phyloP scores from a whole-genome alignment of 192 early-diverging fungal species.

The Coemansia reversa region DNA sequence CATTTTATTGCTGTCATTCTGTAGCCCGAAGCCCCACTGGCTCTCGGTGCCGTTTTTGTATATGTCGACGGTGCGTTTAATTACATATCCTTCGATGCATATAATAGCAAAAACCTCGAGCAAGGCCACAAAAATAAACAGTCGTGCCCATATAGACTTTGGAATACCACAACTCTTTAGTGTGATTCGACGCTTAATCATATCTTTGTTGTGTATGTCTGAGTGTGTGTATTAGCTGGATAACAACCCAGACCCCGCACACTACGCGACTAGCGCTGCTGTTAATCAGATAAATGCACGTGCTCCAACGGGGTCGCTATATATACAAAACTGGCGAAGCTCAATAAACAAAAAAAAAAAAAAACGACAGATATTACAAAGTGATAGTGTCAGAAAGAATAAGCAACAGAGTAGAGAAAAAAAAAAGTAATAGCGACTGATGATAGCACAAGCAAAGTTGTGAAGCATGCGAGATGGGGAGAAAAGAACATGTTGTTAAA shows the following conservation, averaged over 20 bases:
- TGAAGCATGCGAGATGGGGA: no score
- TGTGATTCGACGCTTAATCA: constrained; percentile 23
- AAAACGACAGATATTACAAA: no score
- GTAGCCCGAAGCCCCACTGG: constrained; percentile 52
- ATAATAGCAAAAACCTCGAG: constrained; percentile 53
- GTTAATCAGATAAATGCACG: no score
- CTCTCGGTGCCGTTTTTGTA: constrained; percentile 53
- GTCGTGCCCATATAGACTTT: constrained; percentile 51
- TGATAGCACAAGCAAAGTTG: no score
- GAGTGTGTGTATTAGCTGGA: background rate
- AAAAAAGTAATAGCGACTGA: no score
- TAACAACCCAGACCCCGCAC: background rate
- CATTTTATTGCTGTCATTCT: constrained; percentile 37
- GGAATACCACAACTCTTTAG: constrained; percentile 50
- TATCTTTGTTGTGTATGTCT: no score
- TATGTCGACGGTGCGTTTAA: constrained; percentile 51
- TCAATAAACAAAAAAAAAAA: no score
- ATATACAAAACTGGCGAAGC: no score
- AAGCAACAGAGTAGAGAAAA: no score
- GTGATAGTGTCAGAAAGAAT: no score
- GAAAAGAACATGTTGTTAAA: no score
- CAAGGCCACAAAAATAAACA: constrained; percentile 46
- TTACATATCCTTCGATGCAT: constrained; percentile 54
- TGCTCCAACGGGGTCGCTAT: no score
- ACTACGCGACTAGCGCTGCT: background rate